Percentiles rank a stretch among this genome's conserved stretches.
These are phyloP conservation scores for Candida gorgasii DNA, from an alignment of 805 yeast species.

Conservation along the genomic window DNA sequence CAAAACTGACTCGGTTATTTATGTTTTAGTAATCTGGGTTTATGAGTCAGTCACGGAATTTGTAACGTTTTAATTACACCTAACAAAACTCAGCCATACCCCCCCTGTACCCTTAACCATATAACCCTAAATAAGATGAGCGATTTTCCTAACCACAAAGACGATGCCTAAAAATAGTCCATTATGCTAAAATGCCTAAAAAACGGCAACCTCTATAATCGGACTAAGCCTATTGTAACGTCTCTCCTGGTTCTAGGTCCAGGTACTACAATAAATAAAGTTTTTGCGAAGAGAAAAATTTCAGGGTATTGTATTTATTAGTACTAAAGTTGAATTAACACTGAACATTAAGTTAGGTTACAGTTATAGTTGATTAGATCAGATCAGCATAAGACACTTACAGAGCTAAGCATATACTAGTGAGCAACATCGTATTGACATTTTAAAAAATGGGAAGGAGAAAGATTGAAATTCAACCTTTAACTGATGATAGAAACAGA, in stretches of 20 bases:
- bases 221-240: neutral
- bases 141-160: too few species aligned
- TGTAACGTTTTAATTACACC: too few species aligned
- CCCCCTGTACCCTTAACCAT: too few species aligned
- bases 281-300: slow-evolving; percentile 3
- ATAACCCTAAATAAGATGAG: too few species aligned
- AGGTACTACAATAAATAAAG: slow-evolving; percentile 2
- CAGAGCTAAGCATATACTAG: too few species aligned
- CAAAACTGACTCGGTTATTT: neutral
- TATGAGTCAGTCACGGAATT: neutral
- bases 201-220: too few species aligned
- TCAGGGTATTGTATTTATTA: slow-evolving; percentile 3
- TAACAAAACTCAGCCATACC: too few species aligned
- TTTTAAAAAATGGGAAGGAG: slow-evolving; percentile 80
- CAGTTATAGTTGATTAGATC: too few species aligned
- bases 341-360: too few species aligned
- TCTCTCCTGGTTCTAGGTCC: neutral
- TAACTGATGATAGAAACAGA: slow-evolving; percentile 83
- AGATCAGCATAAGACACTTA: too few species aligned
- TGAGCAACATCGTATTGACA: too few species aligned
- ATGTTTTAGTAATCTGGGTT: neutral
- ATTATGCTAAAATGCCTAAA: neutral
- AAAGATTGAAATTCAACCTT: slow-evolving; percentile 90
- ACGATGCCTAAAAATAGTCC: neutral
- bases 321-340: neutral